Conservation (phyloP, 495 filamentous ascomycete species). For the Xylaria telfairii region DNA sequence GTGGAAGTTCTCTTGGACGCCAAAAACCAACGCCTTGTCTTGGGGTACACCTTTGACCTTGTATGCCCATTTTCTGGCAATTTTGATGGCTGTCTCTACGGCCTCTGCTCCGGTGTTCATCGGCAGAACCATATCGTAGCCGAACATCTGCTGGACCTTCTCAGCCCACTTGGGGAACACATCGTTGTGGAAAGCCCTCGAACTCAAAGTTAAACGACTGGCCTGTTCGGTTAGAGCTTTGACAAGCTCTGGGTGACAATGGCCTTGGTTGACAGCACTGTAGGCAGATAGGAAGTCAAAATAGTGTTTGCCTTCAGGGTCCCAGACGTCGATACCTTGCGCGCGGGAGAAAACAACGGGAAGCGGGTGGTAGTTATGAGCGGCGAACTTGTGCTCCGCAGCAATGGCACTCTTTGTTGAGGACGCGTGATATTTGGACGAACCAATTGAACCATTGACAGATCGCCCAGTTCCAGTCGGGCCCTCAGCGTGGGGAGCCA, state of each 20-base stretch:
- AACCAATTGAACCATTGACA: conserved; percentile 40
- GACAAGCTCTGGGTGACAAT: conserved; percentile 96
- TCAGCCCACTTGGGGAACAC: conserved; percentile 97
- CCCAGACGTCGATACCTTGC: conserved; percentile 88
- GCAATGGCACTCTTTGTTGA: conserved; percentile 81
- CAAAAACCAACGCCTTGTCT: conserved; percentile 83
- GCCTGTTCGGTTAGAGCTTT: conserved; percentile 91
- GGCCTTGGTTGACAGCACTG: conserved; percentile 97
- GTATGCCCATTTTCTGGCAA: conserved; percentile 99
- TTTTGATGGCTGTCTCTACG: conserved; percentile 97
- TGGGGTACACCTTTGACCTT: conserved; percentile 90
- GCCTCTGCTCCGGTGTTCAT: conserved; percentile 99
- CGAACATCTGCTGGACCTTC: conserved; percentile 84
- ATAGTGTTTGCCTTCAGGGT: conserved; percentile 96
- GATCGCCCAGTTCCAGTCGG: conserved; percentile 37
- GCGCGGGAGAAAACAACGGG: conserved; percentile 89
- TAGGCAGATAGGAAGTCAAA: conserved; percentile 98
- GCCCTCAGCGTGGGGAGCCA: conserved; percentile 64
- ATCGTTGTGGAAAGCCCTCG: conserved; percentile 97
- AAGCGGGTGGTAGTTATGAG: conserved; percentile 98
- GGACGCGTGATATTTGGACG: conserved; percentile 73
- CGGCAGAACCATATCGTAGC: conserved; percentile 97
- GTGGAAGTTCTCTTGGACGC: conserved; percentile 92
- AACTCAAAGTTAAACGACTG: conserved; percentile 87
- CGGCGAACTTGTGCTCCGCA: conserved; percentile 82